Conservation (phyloP, 257 asterid species). For the Schizonepeta tenuifolia region DNA sequence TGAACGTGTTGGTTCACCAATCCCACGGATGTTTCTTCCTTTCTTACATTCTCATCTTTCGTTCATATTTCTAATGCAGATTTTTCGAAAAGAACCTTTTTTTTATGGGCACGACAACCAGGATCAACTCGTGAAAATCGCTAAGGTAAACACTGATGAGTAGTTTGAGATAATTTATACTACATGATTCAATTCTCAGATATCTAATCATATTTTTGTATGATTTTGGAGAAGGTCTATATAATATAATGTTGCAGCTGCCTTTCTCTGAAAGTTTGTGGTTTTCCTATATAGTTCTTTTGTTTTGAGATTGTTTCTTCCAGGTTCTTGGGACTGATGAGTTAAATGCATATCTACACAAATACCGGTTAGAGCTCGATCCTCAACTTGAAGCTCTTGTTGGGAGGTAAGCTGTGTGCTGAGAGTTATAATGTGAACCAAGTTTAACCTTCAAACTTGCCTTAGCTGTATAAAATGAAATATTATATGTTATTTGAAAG, state of each 20-base stretch:
- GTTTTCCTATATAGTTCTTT: neutral
- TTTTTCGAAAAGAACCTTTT: conserved; percentile 96
- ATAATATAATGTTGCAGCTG: neutral
- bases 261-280: conserved; percentile 5
- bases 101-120: conserved; percentile 94
- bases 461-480: neutral
- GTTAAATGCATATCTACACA: conserved; percentile 84
- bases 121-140: conserved; percentile 96
- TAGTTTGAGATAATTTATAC: neutral
- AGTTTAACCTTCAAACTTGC: neutral
- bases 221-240: neutral
- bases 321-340: conserved; percentile 97
- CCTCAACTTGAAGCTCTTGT: conserved; percentile 88
- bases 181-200: neutral
- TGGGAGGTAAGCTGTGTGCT: conserved; percentile 64
- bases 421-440: neutral
- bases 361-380: conserved; percentile 79
- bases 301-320: conserved; percentile 35
- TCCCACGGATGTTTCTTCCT: conserved; percentile 3
- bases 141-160: conserved; percentile 52
- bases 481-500: conserved; percentile 13
- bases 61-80: conserved; percentile 45
- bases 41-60: neutral
- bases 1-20: neutral
- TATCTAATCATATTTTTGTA: neutral